phyloP scores from a whole-genome alignment of 208 protist species.

The Acanthamoeba divionensis region DNA sequence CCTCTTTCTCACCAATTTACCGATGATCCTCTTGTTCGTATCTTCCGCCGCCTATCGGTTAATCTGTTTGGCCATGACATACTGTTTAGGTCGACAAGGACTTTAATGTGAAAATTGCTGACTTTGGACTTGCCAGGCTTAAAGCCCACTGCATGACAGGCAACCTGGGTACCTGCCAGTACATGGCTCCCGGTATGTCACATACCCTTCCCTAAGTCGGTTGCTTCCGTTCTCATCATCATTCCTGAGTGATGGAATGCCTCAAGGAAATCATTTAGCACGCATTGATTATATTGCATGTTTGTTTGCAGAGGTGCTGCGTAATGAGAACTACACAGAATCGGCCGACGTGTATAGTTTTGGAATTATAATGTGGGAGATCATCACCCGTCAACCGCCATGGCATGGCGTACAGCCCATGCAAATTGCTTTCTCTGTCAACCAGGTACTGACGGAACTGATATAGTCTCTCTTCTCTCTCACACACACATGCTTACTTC shows the following conservation, averaged over 20 bases:
- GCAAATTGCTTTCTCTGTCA: conserved; percentile 27
- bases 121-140: conserved; percentile 18
- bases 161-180: conserved; percentile 52
- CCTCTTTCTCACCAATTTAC: too few species aligned
- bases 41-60: too few species aligned
- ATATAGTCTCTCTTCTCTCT: too few species aligned
- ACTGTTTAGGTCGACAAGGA: not conserved
- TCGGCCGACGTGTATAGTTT: conserved; percentile 49
- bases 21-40: too few species aligned
- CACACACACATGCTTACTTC: too few species aligned
- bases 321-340: not conserved
- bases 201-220: not conserved
- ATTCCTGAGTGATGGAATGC: too few species aligned
- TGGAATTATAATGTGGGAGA: conserved; percentile 52
- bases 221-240: not conserved
- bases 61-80: too few species aligned
- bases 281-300: too few species aligned
- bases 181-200: conserved; percentile 47
- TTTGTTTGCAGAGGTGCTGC: not conserved
- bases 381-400: not conserved
- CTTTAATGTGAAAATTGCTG: conserved; percentile 15
- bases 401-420: conserved; percentile 46
- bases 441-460: too few species aligned
- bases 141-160: conserved; percentile 43
- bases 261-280: too few species aligned